phyloP scores from a whole-genome alignment of 2,329 filamentous ascomycete species.

The Dactylonectria macrodidyma region DNA sequence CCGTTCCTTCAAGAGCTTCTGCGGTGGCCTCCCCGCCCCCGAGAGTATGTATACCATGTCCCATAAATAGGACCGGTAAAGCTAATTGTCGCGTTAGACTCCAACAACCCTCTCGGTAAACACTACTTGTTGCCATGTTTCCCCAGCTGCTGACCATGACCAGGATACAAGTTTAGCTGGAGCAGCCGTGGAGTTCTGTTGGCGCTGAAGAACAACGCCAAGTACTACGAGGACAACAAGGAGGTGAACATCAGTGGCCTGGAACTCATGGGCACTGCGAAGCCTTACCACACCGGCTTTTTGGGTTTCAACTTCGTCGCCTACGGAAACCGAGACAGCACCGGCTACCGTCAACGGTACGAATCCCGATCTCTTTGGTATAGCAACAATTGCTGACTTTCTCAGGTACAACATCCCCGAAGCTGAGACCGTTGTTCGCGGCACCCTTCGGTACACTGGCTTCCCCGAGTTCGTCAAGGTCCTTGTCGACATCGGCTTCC shows the following conservation, averaged over 20 bases:
- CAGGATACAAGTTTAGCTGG: conserved; percentile 54
- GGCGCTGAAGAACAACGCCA: conserved; percentile 88
- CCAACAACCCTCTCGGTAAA: conserved; percentile 85
- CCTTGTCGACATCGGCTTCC: conserved; percentile 91
- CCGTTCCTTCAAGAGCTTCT: conserved; percentile 85
- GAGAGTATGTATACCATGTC: background rate
- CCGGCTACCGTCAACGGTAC: conserved; percentile 85
- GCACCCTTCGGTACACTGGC: conserved; percentile 86
- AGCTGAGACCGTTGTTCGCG: conserved; percentile 88
- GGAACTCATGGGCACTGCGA: conserved; percentile 88
- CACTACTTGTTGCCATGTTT: too few species aligned
- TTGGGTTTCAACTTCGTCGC: conserved; percentile 86
- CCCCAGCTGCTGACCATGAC: background rate
- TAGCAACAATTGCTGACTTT: background rate
- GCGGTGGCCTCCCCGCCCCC: conserved; percentile 74
- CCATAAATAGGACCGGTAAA: background rate
- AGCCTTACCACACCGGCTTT: conserved; percentile 82
- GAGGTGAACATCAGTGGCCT: conserved; percentile 74
- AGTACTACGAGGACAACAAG: conserved; percentile 85
- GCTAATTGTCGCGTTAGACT: conserved; percentile 69
- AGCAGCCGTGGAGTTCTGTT: conserved; percentile 82
- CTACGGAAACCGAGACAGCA: conserved; percentile 94
- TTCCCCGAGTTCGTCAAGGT: conserved; percentile 93
- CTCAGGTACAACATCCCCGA: conserved; percentile 82
- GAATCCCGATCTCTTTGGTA: background rate